Evolutionary conservation across 305 asterid genomes (phyloP).

Genomic region (Fraxinus ornus): DNA sequence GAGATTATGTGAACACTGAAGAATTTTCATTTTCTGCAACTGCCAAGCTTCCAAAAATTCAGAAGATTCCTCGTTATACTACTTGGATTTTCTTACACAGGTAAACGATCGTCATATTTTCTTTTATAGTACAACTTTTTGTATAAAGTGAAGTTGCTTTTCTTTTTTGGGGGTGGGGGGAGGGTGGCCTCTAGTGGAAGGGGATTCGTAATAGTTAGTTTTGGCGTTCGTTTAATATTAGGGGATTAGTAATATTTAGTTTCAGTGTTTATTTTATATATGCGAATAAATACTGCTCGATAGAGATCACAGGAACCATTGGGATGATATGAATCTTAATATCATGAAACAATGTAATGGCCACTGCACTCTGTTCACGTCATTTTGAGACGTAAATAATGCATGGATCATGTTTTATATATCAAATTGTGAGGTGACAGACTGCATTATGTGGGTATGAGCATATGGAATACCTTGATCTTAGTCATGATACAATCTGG

Average conservation of each 20-base stretch:
- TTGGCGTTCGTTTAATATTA: neutral
- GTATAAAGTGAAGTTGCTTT: neutral
- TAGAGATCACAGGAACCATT: neutral
- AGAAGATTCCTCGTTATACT: conserved; percentile 79
- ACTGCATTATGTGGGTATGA: neutral
- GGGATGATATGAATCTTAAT: neutral
- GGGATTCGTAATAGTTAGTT: neutral
- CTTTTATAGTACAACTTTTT: neutral
- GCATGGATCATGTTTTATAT: neutral
- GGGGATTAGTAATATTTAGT: neutral
- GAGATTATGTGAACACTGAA: conserved; percentile 46
- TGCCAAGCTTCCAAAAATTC: conserved; percentile 64
- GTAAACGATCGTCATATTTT: conserved; percentile 36
- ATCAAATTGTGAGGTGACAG: conserved; percentile 4
- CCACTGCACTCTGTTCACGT: neutral
- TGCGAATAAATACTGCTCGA: neutral
- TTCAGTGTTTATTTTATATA: neutral
- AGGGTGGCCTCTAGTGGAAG: neutral
- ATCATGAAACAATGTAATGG: conserved; percentile 1
- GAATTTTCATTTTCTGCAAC: conserved; percentile 58
- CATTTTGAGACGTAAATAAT: neutral
- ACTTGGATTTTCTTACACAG: conserved; percentile 90
- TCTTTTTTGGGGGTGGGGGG: neutral
- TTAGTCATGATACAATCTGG: neutral
- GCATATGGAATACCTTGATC: neutral